Conservation (phyloP, 352 stramenopile genomes). For the Pythium rishiriense region DNA sequence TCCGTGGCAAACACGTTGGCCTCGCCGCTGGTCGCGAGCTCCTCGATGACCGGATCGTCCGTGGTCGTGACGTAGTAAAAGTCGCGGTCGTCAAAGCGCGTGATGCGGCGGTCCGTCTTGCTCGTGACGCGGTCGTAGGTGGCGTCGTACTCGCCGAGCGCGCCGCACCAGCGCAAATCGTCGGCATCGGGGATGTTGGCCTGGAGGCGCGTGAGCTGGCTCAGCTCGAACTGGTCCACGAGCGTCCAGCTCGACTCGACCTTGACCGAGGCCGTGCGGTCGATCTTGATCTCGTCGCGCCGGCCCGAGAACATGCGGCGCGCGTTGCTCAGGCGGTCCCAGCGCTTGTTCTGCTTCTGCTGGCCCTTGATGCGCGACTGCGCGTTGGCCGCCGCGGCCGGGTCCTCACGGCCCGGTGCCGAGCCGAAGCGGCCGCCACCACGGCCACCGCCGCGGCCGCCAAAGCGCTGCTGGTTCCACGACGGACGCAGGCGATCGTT, state of each 20-base stretch:
- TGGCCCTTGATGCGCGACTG: slow-evolving; percentile 81
- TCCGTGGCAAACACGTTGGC: slow-evolving; percentile 97
- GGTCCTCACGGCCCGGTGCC: slow-evolving; percentile 41
- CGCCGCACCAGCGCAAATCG: slow-evolving; percentile 94
- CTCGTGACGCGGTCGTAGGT: slow-evolving; percentile 93
- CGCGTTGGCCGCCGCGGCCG: slow-evolving; percentile 35
- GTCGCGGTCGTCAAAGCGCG: slow-evolving; percentile 88
- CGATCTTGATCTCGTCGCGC: slow-evolving; percentile 70
- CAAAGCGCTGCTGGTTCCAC: slow-evolving; percentile 88
- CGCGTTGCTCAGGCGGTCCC: slow-evolving; percentile 76
- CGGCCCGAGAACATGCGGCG: slow-evolving; percentile 68
- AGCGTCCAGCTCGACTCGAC: slow-evolving; percentile 92
- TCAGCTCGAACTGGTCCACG: slow-evolving; percentile 96
- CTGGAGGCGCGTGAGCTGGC: slow-evolving; percentile 94
- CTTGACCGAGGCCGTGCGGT: slow-evolving; percentile 89
- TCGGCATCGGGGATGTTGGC: slow-evolving; percentile 83
- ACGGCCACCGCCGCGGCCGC: slow-evolving; percentile 45
- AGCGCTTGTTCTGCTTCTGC: slow-evolving; percentile 88
- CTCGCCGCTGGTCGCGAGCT: slow-evolving; percentile 88
- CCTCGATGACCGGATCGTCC: slow-evolving; percentile 96
- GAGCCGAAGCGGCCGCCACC: slow-evolving; percentile 37
- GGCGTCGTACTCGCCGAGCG: slow-evolving; percentile 95
- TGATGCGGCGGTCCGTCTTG: slow-evolving; percentile 75
- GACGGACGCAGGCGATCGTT: slow-evolving; percentile 78
- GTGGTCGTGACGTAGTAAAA: slow-evolving; percentile 97